phyloP scores from a whole-genome alignment of 2,329 filamentous ascomycete genomes.

The Thelonectria blattea region DNA sequence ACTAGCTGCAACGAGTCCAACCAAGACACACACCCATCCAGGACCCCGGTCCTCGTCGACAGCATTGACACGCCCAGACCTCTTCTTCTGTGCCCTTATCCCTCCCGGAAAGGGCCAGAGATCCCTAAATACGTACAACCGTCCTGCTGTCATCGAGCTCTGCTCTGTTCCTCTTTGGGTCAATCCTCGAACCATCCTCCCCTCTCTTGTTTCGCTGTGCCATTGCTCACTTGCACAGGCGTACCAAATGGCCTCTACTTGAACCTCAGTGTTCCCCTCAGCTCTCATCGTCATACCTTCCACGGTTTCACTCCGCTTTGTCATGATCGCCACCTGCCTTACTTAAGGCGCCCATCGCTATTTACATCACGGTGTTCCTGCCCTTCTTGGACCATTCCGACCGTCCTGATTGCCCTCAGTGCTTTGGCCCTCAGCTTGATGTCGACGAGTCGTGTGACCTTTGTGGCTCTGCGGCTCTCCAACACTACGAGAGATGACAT shows the following conservation, averaged over 20 bases:
- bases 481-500: constrained; percentile 11
- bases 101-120: background rate
- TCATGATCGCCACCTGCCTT: constrained; percentile 20
- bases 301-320: constrained; percentile 21
- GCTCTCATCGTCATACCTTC: constrained; percentile 4
- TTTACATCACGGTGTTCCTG: background rate
- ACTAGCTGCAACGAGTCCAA: constrained; percentile 1
- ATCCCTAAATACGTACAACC: constrained; percentile 7
- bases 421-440: background rate
- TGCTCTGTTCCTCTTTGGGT: constrained; percentile 10
- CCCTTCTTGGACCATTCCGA: background rate
- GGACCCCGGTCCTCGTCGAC: constrained; percentile 6
- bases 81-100: background rate
- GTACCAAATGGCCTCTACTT: constrained; percentile 25
- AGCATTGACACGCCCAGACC: constrained; percentile 9
- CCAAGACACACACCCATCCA: constrained; percentile 8
- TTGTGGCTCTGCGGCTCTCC: background rate
- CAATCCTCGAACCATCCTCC: constrained; percentile 14
- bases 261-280: constrained; percentile 21
- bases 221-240: constrained; percentile 7
- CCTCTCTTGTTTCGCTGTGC: constrained; percentile 23
- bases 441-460: background rate
- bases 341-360: constrained; percentile 10
- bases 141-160: constrained; percentile 6
- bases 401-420: background rate